A percentile compares a stretch with the other conserved stretches of the same genome.
These are phyloP conservation scores for Cylindrodendrum hubeiense DNA, from an alignment of 2,329 filamentous ascomycete genomes.

Conservation along the genomic window DNA sequence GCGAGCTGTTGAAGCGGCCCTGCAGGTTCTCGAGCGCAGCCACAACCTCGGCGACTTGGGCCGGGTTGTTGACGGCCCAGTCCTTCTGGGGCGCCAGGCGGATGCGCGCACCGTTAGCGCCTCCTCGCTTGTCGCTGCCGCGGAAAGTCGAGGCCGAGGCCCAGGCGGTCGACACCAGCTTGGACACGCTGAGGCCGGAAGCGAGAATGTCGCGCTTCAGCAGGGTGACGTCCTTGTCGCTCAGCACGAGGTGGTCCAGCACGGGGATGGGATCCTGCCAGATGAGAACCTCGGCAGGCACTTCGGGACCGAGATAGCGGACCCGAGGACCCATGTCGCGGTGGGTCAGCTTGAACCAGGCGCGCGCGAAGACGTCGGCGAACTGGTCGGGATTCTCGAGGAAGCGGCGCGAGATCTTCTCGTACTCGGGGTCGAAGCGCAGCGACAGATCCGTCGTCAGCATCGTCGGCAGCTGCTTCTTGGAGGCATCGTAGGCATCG, in stretches of 20 bases:
- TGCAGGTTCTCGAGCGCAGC: constrained; percentile 73
- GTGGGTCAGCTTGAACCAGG: constrained; percentile 88
- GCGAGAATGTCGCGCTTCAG: constrained; percentile 78
- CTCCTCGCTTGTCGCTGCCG: constrained; percentile 83
- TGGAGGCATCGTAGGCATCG: constrained; percentile 74
- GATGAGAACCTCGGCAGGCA: constrained; percentile 75
- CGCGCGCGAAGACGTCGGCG: constrained; percentile 76
- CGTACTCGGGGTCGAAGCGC: constrained; percentile 79
- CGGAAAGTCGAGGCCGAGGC: constrained; percentile 80
- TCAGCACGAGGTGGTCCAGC: constrained; percentile 68
- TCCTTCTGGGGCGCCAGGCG: constrained; percentile 78
- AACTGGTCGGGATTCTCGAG: constrained; percentile 77
- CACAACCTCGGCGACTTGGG: constrained; percentile 73
- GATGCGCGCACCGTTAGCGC: constrained; percentile 84
- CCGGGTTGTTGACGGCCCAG: constrained; percentile 82
- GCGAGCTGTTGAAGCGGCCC: constrained; percentile 70
- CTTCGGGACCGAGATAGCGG: constrained; percentile 81
- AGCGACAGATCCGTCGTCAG: constrained; percentile 81
- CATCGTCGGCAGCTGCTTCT: constrained; percentile 81
- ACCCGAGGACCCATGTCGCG: constrained; percentile 81
- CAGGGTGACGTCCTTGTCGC: constrained; percentile 69
- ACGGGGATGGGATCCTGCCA: constrained; percentile 82
- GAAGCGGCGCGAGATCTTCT: constrained; percentile 82
- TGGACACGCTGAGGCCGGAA: constrained; percentile 68
- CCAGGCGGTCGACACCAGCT: constrained; percentile 76